Evolutionary conservation across 306 rosid genomes (phyloP).

Genomic region (Glycine latifolia): DNA sequence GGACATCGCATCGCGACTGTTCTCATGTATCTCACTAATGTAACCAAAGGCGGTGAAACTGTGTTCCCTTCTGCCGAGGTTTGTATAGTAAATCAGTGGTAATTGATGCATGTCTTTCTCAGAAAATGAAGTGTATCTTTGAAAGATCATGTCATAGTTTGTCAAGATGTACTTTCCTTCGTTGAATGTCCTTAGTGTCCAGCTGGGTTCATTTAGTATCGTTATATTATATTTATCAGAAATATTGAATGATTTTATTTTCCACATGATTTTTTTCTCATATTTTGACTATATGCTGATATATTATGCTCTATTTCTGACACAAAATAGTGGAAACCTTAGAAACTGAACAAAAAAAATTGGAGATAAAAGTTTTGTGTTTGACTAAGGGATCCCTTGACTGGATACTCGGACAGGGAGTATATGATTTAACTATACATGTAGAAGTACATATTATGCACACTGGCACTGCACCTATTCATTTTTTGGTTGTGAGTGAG

Average conservation of each 20-base stretch:
- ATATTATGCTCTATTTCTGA: constrained; percentile 8
- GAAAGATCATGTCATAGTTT: not conserved
- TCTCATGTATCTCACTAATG: constrained; percentile 91
- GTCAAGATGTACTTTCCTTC: constrained; percentile 1
- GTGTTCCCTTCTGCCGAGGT: constrained; percentile 96
- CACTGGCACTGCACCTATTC: not conserved
- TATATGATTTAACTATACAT: constrained; percentile 1
- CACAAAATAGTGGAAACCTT: constrained; percentile 11
- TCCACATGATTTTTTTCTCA: not conserved
- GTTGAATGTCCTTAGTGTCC: constrained; percentile 6
- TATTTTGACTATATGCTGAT: constrained; percentile 26
- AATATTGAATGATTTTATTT: not conserved
- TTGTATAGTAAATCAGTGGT: constrained; percentile 46
- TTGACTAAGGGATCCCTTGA: constrained; percentile 2
- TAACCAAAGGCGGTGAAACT: constrained; percentile 91
- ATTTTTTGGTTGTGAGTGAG: constrained; percentile 10
- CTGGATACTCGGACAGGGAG: not conserved
- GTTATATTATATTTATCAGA: constrained; percentile 18
- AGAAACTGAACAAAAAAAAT: constrained; percentile 15
- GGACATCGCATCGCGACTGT: constrained; percentile 95
- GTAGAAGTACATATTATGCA: constrained; percentile 33
- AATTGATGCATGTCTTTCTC: constrained; percentile 15
- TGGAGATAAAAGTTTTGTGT: not conserved
- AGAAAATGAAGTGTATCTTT: not conserved
- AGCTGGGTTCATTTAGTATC: constrained; percentile 15